Percentiles rank a stretch among this genome's conserved stretches.
Conservation (phyloP, 2,329 filamentous ascomycete genomes). For the Scorias spongiosa region DNA sequence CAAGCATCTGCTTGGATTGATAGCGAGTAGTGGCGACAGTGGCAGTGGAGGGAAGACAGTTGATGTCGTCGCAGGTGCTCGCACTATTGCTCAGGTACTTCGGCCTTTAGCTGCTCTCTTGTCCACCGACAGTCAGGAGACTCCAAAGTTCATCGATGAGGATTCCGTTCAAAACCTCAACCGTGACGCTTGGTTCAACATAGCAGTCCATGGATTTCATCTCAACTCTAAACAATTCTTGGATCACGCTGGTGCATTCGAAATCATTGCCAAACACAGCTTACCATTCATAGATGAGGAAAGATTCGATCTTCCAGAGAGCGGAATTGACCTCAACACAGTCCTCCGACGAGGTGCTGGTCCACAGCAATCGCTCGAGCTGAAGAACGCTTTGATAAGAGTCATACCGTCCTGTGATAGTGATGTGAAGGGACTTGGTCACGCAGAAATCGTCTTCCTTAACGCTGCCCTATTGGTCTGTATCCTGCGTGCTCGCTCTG, state of each 20-base stretch:
- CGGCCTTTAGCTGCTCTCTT: conserved; percentile 78
- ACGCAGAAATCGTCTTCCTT: conserved; percentile 82
- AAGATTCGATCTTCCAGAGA: conserved; percentile 78
- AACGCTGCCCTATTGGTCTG: conserved; percentile 85
- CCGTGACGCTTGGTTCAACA: conserved; percentile 95
- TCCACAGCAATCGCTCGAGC: conserved; percentile 58
- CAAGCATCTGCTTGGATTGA: conserved; percentile 65
- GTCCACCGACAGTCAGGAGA: conserved; percentile 38
- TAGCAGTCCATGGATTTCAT: conserved; percentile 83
- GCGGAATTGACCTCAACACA: conserved; percentile 92
- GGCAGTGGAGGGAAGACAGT: conserved; percentile 32
- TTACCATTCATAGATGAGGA: conserved; percentile 78
- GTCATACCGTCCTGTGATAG: conserved; percentile 61
- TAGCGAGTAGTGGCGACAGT: conserved; percentile 80
- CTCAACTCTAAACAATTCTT: conserved; percentile 58
- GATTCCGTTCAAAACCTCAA: conserved; percentile 40
- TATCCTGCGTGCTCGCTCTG: conserved; percentile 67
- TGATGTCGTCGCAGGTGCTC: conserved; percentile 58
- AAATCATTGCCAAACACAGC: conserved; percentile 73
- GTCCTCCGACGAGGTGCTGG: conserved; percentile 77
- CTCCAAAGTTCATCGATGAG: conserved; percentile 33
- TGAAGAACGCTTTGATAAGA: conserved; percentile 62
- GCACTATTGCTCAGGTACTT: conserved; percentile 76
- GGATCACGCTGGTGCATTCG: conserved; percentile 60
- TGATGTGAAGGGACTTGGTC: conserved; percentile 70